phyloP scores from a whole-genome alignment of 345 rosid species.

The Eucalyptus brandiana region DNA sequence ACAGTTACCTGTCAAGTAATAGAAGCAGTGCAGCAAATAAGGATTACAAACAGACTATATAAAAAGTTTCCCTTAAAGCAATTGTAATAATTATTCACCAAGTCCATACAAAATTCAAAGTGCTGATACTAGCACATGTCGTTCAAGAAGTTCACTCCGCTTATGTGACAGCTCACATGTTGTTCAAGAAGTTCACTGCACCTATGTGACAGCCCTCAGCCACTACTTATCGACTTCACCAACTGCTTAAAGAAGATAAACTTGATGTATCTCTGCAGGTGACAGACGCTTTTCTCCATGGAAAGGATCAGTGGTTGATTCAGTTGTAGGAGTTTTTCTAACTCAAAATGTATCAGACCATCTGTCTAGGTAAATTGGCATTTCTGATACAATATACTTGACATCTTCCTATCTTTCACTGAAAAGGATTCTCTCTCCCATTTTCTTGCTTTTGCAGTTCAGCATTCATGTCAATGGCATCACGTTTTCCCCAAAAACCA shows the following conservation, averaged over 20 bases:
- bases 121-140: not conserved
- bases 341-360: constrained; percentile 98
- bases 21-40: not conserved
- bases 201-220: not conserved
- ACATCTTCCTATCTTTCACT: not conserved
- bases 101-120: not conserved
- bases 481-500: constrained; percentile 44
- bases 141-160: not conserved
- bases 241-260: not conserved
- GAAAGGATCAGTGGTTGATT: constrained; percentile 98
- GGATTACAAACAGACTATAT: not conserved
- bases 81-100: not conserved
- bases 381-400: not conserved
- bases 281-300: constrained; percentile 91
- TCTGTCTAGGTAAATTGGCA: constrained; percentile 59
- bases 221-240: not conserved
- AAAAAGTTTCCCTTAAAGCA: not conserved
- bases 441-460: constrained; percentile 40
- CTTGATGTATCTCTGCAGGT: constrained; percentile 30
- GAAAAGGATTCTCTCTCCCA: not conserved
- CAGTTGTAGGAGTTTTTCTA: constrained; percentile 93
- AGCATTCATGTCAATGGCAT: constrained; percentile 86
- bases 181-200: not conserved
- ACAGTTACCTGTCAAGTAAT: not conserved
- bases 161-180: not conserved